Conservation (phyloP, 2,329 filamentous ascomycete species). For the Colletotrichum liriopes region DNA sequence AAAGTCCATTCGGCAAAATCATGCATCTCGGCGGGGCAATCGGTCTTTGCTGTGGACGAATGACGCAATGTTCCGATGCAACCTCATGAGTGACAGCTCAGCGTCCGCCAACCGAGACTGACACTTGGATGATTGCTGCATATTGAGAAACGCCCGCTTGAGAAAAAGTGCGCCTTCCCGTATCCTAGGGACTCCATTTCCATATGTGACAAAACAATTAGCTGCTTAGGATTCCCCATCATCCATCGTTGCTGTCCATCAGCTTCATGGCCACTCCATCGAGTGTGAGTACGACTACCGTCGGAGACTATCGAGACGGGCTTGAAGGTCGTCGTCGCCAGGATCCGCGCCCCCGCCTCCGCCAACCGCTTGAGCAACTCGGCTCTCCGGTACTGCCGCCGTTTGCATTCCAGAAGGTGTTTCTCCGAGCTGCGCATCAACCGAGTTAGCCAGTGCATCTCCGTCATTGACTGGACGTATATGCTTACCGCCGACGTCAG, state of each 20-base stretch:
- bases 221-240: conserved; percentile 22
- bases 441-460: conserved; percentile 46
- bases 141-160: conserved; percentile 10
- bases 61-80: conserved; percentile 34
- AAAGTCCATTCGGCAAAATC: neutral
- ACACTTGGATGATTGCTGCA: conserved; percentile 11
- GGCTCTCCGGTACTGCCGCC: conserved; percentile 79
- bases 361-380: conserved; percentile 89
- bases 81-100: conserved; percentile 23
- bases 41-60: conserved; percentile 11
- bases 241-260: conserved; percentile 21
- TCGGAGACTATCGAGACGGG: conserved; percentile 89
- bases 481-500: conserved; percentile 85
- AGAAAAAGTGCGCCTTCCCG: conserved; percentile 37
- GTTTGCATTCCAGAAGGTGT: conserved; percentile 89
- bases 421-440: conserved; percentile 81
- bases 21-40: conserved; percentile 29
- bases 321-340: conserved; percentile 94
- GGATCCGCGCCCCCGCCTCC: conserved; percentile 74
- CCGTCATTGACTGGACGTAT: neutral
- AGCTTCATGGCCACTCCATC: neutral
- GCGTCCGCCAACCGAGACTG: neutral
- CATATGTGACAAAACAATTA: conserved; percentile 38
- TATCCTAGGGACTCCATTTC: conserved; percentile 28
- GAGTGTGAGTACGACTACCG: conserved; percentile 55